phyloP scores from a whole-genome alignment of 495 filamentous ascomycete species.

The Penicillium diatomitis region DNA sequence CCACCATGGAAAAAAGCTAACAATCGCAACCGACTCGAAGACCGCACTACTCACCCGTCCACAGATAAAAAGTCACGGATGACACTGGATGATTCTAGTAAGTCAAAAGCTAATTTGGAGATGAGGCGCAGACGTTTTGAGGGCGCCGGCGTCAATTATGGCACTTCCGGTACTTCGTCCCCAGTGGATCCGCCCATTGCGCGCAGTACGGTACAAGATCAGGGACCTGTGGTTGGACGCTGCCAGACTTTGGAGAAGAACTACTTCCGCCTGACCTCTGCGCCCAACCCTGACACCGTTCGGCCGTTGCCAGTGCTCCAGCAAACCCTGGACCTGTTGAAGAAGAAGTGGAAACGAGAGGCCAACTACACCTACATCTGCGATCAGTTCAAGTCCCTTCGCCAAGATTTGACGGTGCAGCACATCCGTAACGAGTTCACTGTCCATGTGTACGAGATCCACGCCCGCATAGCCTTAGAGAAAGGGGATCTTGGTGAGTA shows the following conservation, averaged over 20 bases:
- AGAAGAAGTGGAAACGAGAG: slow-evolving; percentile 89
- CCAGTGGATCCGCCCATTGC: slow-evolving; percentile 51
- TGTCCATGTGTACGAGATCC: slow-evolving; percentile 91
- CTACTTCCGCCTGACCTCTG: slow-evolving; percentile 86
- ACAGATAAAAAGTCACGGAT: slow-evolving; percentile 54
- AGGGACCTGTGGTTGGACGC: slow-evolving; percentile 78
- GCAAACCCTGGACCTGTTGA: slow-evolving; percentile 77
- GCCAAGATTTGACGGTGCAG: slow-evolving; percentile 97
- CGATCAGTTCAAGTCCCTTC: slow-evolving; percentile 98
- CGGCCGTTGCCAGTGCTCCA: slow-evolving; percentile 74
- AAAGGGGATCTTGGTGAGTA: slow-evolving; percentile 99
- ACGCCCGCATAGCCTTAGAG: slow-evolving; percentile 95
- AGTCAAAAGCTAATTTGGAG: slow-evolving; percentile 79
- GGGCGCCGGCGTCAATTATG: slow-evolving; percentile 44
- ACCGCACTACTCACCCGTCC: slow-evolving; percentile 58
- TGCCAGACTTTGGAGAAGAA: slow-evolving; percentile 83
- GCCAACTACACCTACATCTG: slow-evolving; percentile 95
- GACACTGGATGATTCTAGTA: slow-evolving; percentile 54
- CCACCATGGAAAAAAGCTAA: slow-evolving; percentile 73
- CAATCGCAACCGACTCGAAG: slow-evolving; percentile 55
- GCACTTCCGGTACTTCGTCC: slow-evolving; percentile 35
- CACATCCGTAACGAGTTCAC: slow-evolving; percentile 94
- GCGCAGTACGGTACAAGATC: slow-evolving; percentile 40
- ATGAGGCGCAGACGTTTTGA: slow-evolving; percentile 85
- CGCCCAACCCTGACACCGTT: slow-evolving; percentile 77